Conservation (phyloP, 768 basidiomycete species). For the Hypholoma sublateritium region DNA sequence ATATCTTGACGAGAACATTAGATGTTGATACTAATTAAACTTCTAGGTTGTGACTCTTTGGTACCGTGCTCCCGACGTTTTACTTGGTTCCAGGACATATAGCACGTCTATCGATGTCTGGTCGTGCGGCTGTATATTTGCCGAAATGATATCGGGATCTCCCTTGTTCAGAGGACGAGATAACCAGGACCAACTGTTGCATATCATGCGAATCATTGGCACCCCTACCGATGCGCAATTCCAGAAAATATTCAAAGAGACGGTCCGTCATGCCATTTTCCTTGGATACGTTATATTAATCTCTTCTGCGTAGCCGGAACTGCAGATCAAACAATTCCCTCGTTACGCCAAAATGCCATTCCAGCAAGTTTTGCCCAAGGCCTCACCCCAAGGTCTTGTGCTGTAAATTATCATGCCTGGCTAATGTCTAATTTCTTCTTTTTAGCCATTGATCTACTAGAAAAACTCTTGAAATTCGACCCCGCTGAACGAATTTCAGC, state of each 20-base stretch:
- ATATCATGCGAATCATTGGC: constrained; percentile 96
- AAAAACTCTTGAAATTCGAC: constrained; percentile 94
- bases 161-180: constrained; percentile 96
- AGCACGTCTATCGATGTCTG: constrained; percentile 98
- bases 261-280: constrained; percentile 49
- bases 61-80: constrained; percentile 98
- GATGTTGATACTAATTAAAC: neutral
- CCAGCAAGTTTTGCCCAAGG: constrained; percentile 80
- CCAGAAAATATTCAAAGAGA: constrained; percentile 86
- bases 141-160: constrained; percentile 98
- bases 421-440: constrained; percentile 2
- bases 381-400: constrained; percentile 71
- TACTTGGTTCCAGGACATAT: constrained; percentile 95
- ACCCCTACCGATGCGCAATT: constrained; percentile 89
- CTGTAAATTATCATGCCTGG: neutral
- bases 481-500: constrained; percentile 90
- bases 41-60: constrained; percentile 92
- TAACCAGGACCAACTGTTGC: constrained; percentile 95
- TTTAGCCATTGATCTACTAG: constrained; percentile 88
- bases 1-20: constrained; percentile 1
- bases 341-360: constrained; percentile 85
- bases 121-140: constrained; percentile 99
- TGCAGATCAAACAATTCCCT: constrained; percentile 80
- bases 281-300: neutral
- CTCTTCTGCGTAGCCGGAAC: constrained; percentile 61